A percentile compares a stretch with the other conserved stretches of the same genome.
These are phyloP conservation scores for Panaeolus papilionaceus DNA, from an alignment of 768 basidiomycete species.

Conservation along the genomic window DNA sequence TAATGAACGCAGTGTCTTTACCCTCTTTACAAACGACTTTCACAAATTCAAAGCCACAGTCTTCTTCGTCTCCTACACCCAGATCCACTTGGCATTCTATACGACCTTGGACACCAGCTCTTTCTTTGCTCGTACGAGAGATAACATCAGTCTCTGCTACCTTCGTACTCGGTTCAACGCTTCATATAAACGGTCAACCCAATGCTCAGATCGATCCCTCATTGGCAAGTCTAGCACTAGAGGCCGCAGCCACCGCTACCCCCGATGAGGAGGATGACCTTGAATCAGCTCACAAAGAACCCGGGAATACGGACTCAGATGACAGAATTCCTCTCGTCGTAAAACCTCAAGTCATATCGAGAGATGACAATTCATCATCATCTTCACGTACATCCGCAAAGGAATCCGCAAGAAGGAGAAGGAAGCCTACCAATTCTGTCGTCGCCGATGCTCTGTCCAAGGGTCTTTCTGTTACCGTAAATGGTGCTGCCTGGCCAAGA, in stretches of 20 bases:
- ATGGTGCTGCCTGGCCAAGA: constrained; percentile 78
- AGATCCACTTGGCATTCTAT: constrained; percentile 66
- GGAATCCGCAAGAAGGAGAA: constrained; percentile 10
- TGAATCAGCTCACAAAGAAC: constrained; percentile 22
- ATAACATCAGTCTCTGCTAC: constrained; percentile 88
- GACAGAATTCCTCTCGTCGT: constrained; percentile 8
- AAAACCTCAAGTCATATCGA: constrained; percentile 12
- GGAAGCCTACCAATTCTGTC: constrained; percentile 39
- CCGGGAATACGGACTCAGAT: not conserved
- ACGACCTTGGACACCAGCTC: constrained; percentile 75
- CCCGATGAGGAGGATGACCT: constrained; percentile 38
- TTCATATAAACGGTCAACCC: constrained; percentile 17
- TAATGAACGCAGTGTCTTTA: constrained; percentile 7
- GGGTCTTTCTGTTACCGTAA: constrained; percentile 82
- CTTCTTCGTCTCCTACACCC: constrained; percentile 7
- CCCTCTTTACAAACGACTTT: constrained; percentile 9
- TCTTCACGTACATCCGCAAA: constrained; percentile 15
- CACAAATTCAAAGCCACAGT: constrained; percentile 13
- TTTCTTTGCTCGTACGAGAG: constrained; percentile 77
- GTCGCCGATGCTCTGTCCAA: constrained; percentile 74
- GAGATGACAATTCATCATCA: constrained; percentile 8
- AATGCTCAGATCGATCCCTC: constrained; percentile 46
- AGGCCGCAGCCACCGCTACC: constrained; percentile 43
- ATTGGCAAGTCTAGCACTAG: constrained; percentile 46
- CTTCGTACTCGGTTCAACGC: constrained; percentile 69